These are phyloP conservation scores for Alternaria arborescens DNA, from an alignment of 2,329 filamentous ascomycete genomes.

Conservation along the genomic window DNA sequence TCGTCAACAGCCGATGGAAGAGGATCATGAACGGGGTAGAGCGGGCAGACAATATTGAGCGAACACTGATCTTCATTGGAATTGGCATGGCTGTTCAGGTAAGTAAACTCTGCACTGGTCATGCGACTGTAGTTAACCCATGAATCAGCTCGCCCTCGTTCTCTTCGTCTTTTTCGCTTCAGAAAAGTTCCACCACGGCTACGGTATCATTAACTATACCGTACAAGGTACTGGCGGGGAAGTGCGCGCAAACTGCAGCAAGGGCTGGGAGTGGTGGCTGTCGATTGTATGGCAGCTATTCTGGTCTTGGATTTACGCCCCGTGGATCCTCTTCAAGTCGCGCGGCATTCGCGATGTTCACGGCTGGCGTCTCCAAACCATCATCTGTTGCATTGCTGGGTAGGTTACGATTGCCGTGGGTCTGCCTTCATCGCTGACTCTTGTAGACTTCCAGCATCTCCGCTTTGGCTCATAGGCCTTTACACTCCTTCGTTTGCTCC, in stretches of 20 bases:
- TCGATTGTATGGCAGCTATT: slow-evolving; percentile 49
- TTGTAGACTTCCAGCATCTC: slow-evolving; percentile 42
- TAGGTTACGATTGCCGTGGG: slow-evolving; percentile 18
- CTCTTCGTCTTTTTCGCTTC: slow-evolving; percentile 45
- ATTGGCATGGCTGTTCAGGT: slow-evolving; percentile 42
- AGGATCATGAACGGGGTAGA: slow-evolving; percentile 35
- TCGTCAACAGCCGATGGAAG: slow-evolving; percentile 36
- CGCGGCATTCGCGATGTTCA: slow-evolving; percentile 45
- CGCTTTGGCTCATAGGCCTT: slow-evolving; percentile 46
- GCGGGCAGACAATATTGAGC: slow-evolving; percentile 37
- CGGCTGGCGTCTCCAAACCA: slow-evolving; percentile 45
- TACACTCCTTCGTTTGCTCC: slow-evolving; percentile 41
- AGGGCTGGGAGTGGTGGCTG: slow-evolving; percentile 51
- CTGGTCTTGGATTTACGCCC: slow-evolving; percentile 49
- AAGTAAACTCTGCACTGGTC: not conserved
- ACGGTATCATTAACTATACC: slow-evolving; percentile 42
- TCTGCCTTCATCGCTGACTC: slow-evolving; percentile 9
- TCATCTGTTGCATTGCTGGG: slow-evolving; percentile 46
- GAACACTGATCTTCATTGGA: slow-evolving; percentile 39
- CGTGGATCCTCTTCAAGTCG: slow-evolving; percentile 47
- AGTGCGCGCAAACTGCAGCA: slow-evolving; percentile 35
- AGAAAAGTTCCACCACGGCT: slow-evolving; percentile 45
- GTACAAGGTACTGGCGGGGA: slow-evolving; percentile 36
- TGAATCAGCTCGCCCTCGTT: slow-evolving; percentile 31
- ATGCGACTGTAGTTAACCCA: not conserved